Percentiles rank a stretch among this genome's conserved stretches.
These are phyloP conservation scores for Solanum sitiens DNA, from an alignment of 257 asterid genomes.

Conservation along the genomic window DNA sequence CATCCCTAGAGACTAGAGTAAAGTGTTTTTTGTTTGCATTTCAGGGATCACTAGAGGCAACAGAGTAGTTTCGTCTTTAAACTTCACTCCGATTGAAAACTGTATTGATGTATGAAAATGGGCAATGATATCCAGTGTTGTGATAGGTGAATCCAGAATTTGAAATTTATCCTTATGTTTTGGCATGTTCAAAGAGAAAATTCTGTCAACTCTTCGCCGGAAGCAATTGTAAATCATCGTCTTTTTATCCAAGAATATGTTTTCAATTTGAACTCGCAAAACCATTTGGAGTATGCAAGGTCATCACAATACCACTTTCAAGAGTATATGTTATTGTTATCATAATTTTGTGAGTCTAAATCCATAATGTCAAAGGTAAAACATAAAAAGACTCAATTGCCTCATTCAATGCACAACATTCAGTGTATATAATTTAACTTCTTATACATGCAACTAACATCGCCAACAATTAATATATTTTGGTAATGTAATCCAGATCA, in stretches of 20 bases:
- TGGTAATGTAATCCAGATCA: not conserved
- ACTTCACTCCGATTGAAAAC: not conserved
- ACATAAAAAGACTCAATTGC: not conserved
- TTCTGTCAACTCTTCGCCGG: slow-evolving; percentile 63
- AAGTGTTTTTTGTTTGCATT: not conserved
- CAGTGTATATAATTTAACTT: not conserved
- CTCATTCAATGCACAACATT: not conserved
- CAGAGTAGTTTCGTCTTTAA: too few species aligned
- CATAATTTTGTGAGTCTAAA: not conserved
- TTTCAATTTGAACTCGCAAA: slow-evolving; percentile 70
- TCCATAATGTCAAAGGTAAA: not conserved
- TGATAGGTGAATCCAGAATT: not conserved
- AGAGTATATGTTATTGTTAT: not conserved
- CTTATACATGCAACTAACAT: not conserved
- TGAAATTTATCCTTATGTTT: slow-evolving; percentile 1
- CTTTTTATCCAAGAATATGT: slow-evolving; percentile 72
- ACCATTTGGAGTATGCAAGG: slow-evolving; percentile 56
- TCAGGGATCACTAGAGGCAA: not conserved
- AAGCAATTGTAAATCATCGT: slow-evolving; percentile 77
- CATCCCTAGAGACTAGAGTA: not conserved
- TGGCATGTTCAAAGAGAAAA: slow-evolving; percentile 59
- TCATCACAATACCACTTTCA: slow-evolving; percentile 29
- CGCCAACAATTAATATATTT: not conserved
- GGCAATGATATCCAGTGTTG: slow-evolving; percentile 34
- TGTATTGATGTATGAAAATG: slow-evolving; percentile 10